phyloP scores from a whole-genome alignment of 495 filamentous ascomycete species.

The Annulohypoxylon maeteangense region DNA sequence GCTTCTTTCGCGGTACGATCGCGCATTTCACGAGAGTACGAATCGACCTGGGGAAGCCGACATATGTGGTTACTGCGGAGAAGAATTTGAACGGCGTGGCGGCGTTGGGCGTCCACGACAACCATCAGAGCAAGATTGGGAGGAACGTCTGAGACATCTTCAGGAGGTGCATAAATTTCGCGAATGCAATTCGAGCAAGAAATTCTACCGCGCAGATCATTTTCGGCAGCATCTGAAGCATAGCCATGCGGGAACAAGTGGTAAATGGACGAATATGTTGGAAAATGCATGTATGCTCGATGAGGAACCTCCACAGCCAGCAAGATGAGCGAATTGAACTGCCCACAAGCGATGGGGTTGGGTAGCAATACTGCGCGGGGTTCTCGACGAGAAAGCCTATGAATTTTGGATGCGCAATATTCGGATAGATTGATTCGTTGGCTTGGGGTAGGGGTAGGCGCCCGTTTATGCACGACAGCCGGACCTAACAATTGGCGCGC shows the following conservation, averaged over 20 bases:
- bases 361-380: slow-evolving; percentile 46
- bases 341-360: slow-evolving; percentile 28
- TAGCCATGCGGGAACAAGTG: slow-evolving; percentile 94
- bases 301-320: slow-evolving; percentile 63
- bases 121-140: slow-evolving; percentile 77
- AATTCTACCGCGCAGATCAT: slow-evolving; percentile 97
- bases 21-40: slow-evolving; percentile 86
- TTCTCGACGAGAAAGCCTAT: slow-evolving; percentile 28
- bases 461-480: slow-evolving; percentile 33
- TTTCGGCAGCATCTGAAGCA: slow-evolving; percentile 99
- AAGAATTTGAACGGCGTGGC: slow-evolving; percentile 82
- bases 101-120: slow-evolving; percentile 45
- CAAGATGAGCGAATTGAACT: slow-evolving; percentile 44
- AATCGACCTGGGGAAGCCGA: slow-evolving; percentile 70
- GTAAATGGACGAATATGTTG: slow-evolving; percentile 98
- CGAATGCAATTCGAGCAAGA: slow-evolving; percentile 98
- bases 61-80: slow-evolving; percentile 94
- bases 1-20: slow-evolving; percentile 67
- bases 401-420: slow-evolving; percentile 31
- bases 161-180: slow-evolving; percentile 94
- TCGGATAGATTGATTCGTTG: slow-evolving; percentile 37
- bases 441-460: slow-evolving; percentile 23
- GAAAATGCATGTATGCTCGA: slow-evolving; percentile 98
- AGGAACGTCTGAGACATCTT: slow-evolving; percentile 83
- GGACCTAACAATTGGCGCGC: slow-evolving; percentile 31